These are phyloP conservation scores for Rhodotorula sp. DNA, from an alignment of 1,284 basidiomycete genomes.

Conservation along the genomic window DNA sequence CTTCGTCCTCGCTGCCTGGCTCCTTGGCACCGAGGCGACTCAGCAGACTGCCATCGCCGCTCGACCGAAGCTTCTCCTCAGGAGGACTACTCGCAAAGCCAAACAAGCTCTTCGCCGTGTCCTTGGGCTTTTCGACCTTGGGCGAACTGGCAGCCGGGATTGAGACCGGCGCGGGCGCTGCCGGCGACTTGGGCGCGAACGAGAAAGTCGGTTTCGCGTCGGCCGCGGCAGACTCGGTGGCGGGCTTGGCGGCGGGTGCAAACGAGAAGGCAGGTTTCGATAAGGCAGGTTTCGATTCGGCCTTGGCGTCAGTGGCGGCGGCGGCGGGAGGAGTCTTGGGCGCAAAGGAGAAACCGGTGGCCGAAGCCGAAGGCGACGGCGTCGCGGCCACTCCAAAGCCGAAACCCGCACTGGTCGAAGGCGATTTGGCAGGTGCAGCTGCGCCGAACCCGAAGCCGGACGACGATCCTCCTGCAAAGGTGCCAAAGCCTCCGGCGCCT, in stretches of 20 bases:
- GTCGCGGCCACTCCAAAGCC: neutral
- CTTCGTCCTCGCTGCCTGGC: neutral
- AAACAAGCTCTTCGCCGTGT: slow-evolving; percentile 35
- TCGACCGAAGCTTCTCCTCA: slow-evolving; percentile 5
- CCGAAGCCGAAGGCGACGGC: neutral
- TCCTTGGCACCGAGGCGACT: slow-evolving; percentile 7
- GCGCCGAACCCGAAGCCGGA: slow-evolving; percentile 13
- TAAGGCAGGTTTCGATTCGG: neutral
- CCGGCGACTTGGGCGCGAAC: neutral
- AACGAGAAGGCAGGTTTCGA: neutral
- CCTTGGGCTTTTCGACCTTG: neutral
- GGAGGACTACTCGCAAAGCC: slow-evolving; percentile 38
- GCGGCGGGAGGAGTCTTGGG: neutral
- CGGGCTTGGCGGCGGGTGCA: neutral
- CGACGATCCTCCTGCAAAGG: slow-evolving; percentile 12
- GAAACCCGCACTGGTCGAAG: neutral
- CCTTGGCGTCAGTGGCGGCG: neutral
- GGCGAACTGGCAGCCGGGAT: neutral
- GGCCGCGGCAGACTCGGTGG: neutral
- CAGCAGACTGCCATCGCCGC: slow-evolving; percentile 12
- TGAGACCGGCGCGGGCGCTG: neutral
- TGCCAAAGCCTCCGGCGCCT: slow-evolving; percentile 21
- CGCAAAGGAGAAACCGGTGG: slow-evolving; percentile 10
- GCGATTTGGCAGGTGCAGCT: neutral
- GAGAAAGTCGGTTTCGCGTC: slow-evolving; percentile 7